Evolutionary conservation across 2,329 filamentous ascomycete species (phyloP).

Genomic region (Cephalotrichum gorgonifer): DNA sequence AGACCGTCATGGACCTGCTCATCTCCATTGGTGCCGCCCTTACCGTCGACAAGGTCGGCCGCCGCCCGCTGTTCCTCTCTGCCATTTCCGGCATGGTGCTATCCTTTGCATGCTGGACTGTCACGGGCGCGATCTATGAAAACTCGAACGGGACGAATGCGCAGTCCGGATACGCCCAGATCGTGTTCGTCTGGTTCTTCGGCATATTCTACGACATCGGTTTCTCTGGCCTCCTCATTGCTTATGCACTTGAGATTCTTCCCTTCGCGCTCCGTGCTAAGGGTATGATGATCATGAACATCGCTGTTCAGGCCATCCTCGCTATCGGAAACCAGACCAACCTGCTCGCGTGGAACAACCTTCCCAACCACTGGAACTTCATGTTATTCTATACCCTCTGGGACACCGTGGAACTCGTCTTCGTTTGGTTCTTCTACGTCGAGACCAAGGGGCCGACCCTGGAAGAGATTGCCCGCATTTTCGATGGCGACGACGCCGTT

Average conservation of each 20-base stretch:
- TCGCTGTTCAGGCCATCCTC: slow-evolving; percentile 50
- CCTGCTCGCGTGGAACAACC: slow-evolving; percentile 43
- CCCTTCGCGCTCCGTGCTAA: slow-evolving; percentile 48
- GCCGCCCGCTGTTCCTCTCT: slow-evolving; percentile 41
- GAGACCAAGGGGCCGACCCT: slow-evolving; percentile 63
- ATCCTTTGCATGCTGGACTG: slow-evolving; percentile 40
- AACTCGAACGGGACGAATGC: slow-evolving; percentile 29
- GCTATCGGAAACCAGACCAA: slow-evolving; percentile 54
- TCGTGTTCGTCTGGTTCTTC: slow-evolving; percentile 50
- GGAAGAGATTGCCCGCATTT: slow-evolving; percentile 60
- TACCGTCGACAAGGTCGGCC: slow-evolving; percentile 37
- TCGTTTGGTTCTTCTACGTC: slow-evolving; percentile 57
- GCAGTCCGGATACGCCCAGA: slow-evolving; percentile 39
- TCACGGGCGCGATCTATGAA: slow-evolving; percentile 42
- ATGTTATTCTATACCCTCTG: slow-evolving; percentile 57
- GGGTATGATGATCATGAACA: slow-evolving; percentile 55
- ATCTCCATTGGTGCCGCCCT: slow-evolving; percentile 44
- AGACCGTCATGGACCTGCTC: slow-evolving; percentile 48
- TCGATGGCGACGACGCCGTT: slow-evolving; percentile 53
- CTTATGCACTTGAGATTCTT: slow-evolving; percentile 49
- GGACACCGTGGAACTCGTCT: slow-evolving; percentile 48
- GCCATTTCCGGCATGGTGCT: slow-evolving; percentile 37
- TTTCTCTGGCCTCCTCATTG: slow-evolving; percentile 46
- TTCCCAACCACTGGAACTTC: slow-evolving; percentile 54
- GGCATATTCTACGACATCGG: slow-evolving; percentile 49